Evolutionary conservation across 371 early-diverging fungal species (phyloP), one percentile per base, ranked within the genome.

Genomic region (Rhizomucor miehei): DNA sequence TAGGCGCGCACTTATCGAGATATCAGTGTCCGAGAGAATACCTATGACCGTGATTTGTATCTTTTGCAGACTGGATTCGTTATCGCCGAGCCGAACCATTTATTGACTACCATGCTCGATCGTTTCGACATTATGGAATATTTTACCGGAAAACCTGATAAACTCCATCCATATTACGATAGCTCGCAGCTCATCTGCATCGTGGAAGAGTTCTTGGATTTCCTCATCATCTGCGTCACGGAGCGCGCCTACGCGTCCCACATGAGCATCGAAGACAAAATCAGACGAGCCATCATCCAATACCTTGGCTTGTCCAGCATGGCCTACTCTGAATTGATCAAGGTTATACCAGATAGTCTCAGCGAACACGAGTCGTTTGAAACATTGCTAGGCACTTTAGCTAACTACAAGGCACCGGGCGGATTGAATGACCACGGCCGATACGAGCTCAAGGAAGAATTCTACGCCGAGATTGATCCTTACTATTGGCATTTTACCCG

Each of bases 401-500:
- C 95, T n/a, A 81, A 73, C 44, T 95, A 86, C 71, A 89, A 88
- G 24, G 81, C 86, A 2, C 97, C 97, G 0, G 89, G 89, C 29
- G 88, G 90, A 16, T 68, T 88, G 19, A 81, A 80, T 43, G 95
- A 95, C 57, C 78, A 82, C 51, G 98, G 97, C 0, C 51, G 84
- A 13, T 97, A 96, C 67, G 91, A 90, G 56, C 86, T 98, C 36
- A 89, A 90, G 53, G 88, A 89, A 14, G 88, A 92, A 66, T 89
- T 73, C 57, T 84, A 87, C 59, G 81, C 80, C 36, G 89, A 93
- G 34, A 89, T 94, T 10, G 90, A 97, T 52, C 94, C 95, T 5
- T 95, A 92, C 77, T 97, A 89, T 69, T 90, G 90, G 72, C 94
- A 95, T 59, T 95, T 90, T 66, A 84, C 89, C 14, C 81, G 90